These are phyloP conservation scores for Hanseniaspora singularis DNA, from an alignment of 805 yeast genomes.

Conservation along the genomic window DNA sequence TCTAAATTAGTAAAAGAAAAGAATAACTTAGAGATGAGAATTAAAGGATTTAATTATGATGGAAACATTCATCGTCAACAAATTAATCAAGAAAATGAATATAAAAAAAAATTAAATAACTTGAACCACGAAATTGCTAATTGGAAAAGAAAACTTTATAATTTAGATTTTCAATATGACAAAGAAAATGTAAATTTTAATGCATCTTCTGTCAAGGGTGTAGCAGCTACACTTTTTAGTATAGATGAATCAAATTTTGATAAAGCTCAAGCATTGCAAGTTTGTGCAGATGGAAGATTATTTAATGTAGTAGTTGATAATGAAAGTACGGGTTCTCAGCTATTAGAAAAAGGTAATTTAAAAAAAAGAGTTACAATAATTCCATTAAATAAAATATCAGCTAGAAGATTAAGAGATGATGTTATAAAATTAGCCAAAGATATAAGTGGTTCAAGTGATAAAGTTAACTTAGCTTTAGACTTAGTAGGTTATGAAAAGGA, in stretches of 20 bases:
- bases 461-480: slow-evolving; percentile 81
- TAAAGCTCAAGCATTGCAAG: slow-evolving; percentile 74
- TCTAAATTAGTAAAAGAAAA: slow-evolving; percentile 33
- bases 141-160: slow-evolving; percentile 52
- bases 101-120: slow-evolving; percentile 36
- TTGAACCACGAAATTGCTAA: slow-evolving; percentile 39
- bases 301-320: slow-evolving; percentile 86
- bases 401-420: slow-evolving; percentile 42
- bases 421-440: slow-evolving; percentile 52
- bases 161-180: slow-evolving; percentile 62
- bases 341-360: slow-evolving; percentile 67
- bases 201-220: slow-evolving; percentile 60
- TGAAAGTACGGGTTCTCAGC: slow-evolving; percentile 69
- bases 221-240: slow-evolving; percentile 74
- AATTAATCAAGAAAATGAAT: slow-evolving; percentile 34
- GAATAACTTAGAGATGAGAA: slow-evolving; percentile 30
- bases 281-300: slow-evolving; percentile 84
- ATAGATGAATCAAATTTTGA: slow-evolving; percentile 44
- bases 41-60: slow-evolving; percentile 48
- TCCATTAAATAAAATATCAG: slow-evolving; percentile 75
- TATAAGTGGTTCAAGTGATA: slow-evolving; percentile 49
- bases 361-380: slow-evolving; percentile 78
- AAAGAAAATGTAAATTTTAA: slow-evolving; percentile 53
- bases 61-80: slow-evolving; percentile 35
- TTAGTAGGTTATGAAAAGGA: slow-evolving; percentile 63